Conservation (phyloP, 352 stramenopile genomes). For the Poterioochromonas sp. region DNA sequence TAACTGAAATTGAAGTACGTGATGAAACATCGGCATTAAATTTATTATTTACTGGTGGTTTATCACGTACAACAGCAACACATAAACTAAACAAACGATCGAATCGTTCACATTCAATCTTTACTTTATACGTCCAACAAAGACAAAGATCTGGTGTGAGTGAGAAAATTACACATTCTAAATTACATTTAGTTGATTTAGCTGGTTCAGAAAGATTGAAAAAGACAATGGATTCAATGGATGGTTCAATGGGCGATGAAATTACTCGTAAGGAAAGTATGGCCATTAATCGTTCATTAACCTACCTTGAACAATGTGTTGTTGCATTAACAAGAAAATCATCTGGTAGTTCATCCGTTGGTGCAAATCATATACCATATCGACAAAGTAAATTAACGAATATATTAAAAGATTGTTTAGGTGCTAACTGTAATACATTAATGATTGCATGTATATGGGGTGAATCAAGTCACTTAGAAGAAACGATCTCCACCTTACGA, state of each 20-base stretch:
- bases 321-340: constrained; percentile 56
- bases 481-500: constrained; percentile 82
- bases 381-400: constrained; percentile 84
- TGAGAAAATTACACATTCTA: constrained; percentile 28
- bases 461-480: constrained; percentile 75
- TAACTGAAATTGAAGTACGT: constrained; percentile 62
- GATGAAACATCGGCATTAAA: constrained; percentile 73
- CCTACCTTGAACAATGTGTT: constrained; percentile 87
- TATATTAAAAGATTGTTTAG: constrained; percentile 79
- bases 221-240: constrained; percentile 67
- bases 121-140: constrained; percentile 28
- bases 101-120: constrained; percentile 25
- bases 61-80: constrained; percentile 46
- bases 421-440: constrained; percentile 86
- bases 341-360: constrained; percentile 39
- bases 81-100: constrained; percentile 6
- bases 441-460: constrained; percentile 87
- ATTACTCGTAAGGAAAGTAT: constrained; percentile 90
- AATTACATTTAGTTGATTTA: constrained; percentile 68
- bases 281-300: constrained; percentile 93
- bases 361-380: constrained; percentile 74
- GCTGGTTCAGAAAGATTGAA: constrained; percentile 80
- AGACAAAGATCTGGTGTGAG: neutral
- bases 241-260: constrained; percentile 41
- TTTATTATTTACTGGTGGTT: constrained; percentile 76